Conservation (phyloP, 192 early-diverging fungal species). For the Cetraspora pellucida region DNA sequence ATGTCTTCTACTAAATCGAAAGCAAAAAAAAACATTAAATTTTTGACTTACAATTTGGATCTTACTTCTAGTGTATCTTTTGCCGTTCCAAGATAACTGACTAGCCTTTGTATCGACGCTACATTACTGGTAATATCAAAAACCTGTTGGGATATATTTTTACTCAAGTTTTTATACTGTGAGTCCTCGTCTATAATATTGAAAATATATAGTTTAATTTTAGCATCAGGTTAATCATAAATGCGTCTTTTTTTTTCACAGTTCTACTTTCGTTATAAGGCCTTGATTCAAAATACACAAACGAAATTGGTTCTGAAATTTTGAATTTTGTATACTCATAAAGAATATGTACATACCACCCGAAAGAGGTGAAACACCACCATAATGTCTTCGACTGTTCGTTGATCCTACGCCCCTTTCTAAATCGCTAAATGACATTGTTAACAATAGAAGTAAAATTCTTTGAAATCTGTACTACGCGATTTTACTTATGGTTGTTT, state of each 20-base stretch:
- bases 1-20: neutral
- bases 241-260: too few relatives aligned
- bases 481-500: too few relatives aligned
- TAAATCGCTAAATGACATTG: conserved; percentile 8
- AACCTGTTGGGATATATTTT: conserved; percentile 10
- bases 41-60: conserved; percentile 61
- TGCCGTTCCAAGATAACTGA: conserved; percentile 72
- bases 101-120: conserved; percentile 53
- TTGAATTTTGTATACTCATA: neutral
- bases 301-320: neutral
- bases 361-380: neutral
- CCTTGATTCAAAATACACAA: neutral
- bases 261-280: too few relatives aligned
- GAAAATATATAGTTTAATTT: neutral
- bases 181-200: neutral
- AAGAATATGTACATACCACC: neutral
- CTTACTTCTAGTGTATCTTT: conserved; percentile 80
- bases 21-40: neutral
- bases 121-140: neutral
- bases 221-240: too few relatives aligned
- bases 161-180: neutral
- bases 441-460: too few relatives aligned
- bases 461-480: too few relatives aligned
- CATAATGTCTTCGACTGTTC: neutral
- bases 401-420: neutral